phyloP scores from a whole-genome alignment of 768 basidiomycete species.

The Lactarius hatsudake region DNA sequence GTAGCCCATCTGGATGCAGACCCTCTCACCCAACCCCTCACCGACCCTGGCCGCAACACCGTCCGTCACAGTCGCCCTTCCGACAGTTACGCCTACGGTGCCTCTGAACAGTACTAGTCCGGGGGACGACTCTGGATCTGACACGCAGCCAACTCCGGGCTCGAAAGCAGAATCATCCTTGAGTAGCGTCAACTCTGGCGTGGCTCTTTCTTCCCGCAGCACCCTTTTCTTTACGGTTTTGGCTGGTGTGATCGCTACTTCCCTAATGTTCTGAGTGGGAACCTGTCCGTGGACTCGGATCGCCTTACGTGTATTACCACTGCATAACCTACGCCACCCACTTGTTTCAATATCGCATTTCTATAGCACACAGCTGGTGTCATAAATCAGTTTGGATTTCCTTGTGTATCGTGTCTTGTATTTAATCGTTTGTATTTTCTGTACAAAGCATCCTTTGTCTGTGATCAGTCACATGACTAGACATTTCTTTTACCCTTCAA shows the following conservation, averaged over 20 bases:
- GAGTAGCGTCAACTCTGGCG: slow-evolving; percentile 13
- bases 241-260: neutral
- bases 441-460: neutral
- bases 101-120: neutral
- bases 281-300: neutral
- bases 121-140: neutral
- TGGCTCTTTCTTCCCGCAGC: neutral
- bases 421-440: neutral
- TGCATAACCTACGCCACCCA: neutral
- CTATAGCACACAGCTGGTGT: neutral
- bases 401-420: neutral
- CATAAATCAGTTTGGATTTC: neutral
- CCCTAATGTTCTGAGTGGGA: slow-evolving; percentile 4
- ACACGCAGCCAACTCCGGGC: neutral
- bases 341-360: neutral
- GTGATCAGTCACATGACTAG: neutral
- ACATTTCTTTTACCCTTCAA: neutral
- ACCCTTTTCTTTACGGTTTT: neutral
- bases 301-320: neutral
- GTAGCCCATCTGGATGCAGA: neutral
- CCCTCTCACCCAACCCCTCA: neutral
- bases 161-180: neutral
- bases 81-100: neutral
- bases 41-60: neutral
- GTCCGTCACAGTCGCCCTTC: neutral